Evolutionary conservation across 345 rosid species (phyloP).

Genomic region (Euphorbia tirucalli): DNA sequence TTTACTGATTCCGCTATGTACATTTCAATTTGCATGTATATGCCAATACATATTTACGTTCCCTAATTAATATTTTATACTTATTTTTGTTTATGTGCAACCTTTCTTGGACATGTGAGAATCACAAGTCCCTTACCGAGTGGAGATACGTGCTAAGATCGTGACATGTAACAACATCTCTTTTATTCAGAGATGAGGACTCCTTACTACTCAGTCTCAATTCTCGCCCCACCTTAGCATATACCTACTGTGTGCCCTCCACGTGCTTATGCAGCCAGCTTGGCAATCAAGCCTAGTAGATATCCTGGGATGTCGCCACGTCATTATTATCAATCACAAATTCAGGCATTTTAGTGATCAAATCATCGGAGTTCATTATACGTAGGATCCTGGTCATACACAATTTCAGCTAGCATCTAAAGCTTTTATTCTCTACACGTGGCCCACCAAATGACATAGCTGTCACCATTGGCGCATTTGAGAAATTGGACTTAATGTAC

Average conservation of each 20-base stretch:
- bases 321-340: constrained; percentile 16
- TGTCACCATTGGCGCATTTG: constrained; percentile 13
- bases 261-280: constrained; percentile 60
- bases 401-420: constrained; percentile 19
- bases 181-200: constrained; percentile 53
- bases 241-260: constrained; percentile 63
- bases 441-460: constrained; percentile 31
- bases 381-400: constrained; percentile 22
- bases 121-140: constrained; percentile 65
- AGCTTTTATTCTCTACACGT: constrained; percentile 28
- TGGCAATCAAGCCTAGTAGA: constrained; percentile 24
- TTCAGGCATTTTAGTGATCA: constrained; percentile 32
- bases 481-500: constrained; percentile 21
- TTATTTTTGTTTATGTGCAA: not conserved
- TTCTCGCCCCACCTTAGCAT: constrained; percentile 83
- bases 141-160: constrained; percentile 76
- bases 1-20: not conserved
- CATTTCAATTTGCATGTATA: not conserved
- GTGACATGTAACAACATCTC: constrained; percentile 74
- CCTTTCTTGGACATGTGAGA: constrained; percentile 50
- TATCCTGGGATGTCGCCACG: not conserved
- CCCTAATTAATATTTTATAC: not conserved
- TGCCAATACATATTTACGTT: not conserved
- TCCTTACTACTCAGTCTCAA: constrained; percentile 61
- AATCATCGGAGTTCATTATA: constrained; percentile 29